Evolutionary conservation across 495 filamentous ascomycete species (phyloP).

Genomic region (Aspergillus incahuasiensis): DNA sequence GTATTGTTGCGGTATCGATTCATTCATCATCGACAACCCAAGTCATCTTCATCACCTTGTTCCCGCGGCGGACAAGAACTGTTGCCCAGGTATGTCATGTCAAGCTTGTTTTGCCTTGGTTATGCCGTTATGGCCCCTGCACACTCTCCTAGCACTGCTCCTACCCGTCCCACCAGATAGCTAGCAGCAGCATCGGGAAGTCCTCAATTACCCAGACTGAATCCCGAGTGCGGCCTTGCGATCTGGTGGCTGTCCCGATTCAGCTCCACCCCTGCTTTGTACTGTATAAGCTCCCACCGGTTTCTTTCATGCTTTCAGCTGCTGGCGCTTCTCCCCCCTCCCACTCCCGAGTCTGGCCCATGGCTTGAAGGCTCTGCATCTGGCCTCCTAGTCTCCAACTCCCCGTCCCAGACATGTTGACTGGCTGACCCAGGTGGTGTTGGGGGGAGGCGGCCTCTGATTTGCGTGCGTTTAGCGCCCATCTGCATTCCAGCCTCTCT

Average conservation of each 20-base stretch:
- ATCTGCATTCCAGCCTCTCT: conserved; percentile 28
- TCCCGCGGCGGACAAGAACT: conserved; percentile 3
- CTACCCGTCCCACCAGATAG: neutral
- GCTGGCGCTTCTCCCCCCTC: neutral
- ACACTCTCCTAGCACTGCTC: neutral
- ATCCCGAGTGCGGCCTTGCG: neutral
- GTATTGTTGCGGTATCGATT: conserved; percentile 18
- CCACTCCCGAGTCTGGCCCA: neutral
- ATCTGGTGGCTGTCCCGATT: conserved; percentile 17
- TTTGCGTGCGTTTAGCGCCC: conserved; percentile 36
- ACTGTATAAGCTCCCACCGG: conserved; percentile 1
- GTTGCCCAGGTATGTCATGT: conserved; percentile 15
- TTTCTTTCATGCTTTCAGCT: neutral
- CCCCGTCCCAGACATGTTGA: conserved; percentile 6
- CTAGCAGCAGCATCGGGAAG: conserved; percentile 8
- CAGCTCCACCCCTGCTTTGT: conserved; percentile 13
- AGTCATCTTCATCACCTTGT: neutral
- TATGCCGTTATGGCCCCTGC: neutral
- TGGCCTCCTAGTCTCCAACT: conserved; percentile 2
- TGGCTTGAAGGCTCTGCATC: no score
- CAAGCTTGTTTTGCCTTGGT: conserved; percentile 1
- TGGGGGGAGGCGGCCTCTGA: conserved; percentile 28
- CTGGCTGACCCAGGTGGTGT: conserved; percentile 11
- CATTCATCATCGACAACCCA: neutral
- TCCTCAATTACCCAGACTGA: neutral